Percentiles rank a stretch among this genome's conserved stretches.
These are phyloP conservation scores for Irpex lacteus DNA, from an alignment of 1,284 basidiomycete species.

Conservation along the genomic window DNA sequence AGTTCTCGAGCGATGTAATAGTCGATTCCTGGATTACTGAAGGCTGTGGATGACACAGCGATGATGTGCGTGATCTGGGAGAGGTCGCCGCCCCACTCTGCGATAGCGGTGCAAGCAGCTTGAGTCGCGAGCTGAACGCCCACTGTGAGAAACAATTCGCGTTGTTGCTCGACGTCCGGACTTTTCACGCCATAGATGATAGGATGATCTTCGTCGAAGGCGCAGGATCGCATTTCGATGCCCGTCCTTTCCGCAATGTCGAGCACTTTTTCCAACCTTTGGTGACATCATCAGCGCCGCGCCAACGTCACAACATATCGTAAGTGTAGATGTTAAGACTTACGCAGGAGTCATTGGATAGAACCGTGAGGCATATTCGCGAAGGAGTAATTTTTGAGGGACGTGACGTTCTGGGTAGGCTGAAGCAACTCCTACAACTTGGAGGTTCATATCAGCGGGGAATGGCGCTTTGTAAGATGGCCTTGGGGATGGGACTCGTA, in stretches of 20 bases:
- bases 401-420: slow-evolving; percentile 5
- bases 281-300: neutral
- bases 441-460: slow-evolving; percentile 7
- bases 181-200: slow-evolving; percentile 6
- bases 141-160: slow-evolving; percentile 9
- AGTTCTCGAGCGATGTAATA: slow-evolving; percentile 11
- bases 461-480: slow-evolving; percentile 4
- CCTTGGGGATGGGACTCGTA: neutral
- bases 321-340: neutral
- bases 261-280: slow-evolving; percentile 12
- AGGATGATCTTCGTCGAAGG: slow-evolving; percentile 7
- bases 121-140: slow-evolving; percentile 10
- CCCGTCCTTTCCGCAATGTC: slow-evolving; percentile 12
- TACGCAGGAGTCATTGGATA: slow-evolving; percentile 8
- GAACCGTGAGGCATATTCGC: neutral
- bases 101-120: slow-evolving; percentile 7
- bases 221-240: slow-evolving; percentile 9
- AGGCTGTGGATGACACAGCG: slow-evolving; percentile 8
- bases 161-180: slow-evolving; percentile 6
- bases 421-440: slow-evolving; percentile 10
- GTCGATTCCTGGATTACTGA: slow-evolving; percentile 11
- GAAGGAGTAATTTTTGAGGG: neutral
- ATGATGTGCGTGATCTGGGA: slow-evolving; percentile 13
- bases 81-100: slow-evolving; percentile 11
- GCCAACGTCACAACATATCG: neutral